phyloP scores from a whole-genome alignment of 1,139 yeast genomes.

The Tardiomyces digboiensis region DNA sequence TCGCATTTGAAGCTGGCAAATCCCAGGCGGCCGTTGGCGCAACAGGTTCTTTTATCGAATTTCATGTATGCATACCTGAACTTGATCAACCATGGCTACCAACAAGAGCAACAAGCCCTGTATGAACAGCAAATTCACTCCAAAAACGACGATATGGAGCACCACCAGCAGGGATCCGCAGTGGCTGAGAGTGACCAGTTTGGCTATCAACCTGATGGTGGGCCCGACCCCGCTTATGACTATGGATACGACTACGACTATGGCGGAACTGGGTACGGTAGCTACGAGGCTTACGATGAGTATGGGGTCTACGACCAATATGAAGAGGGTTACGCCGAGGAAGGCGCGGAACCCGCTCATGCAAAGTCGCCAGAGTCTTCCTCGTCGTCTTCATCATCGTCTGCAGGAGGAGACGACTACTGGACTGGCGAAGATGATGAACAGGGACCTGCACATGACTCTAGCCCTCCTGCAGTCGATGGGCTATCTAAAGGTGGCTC shows the following conservation, averaged over 20 bases:
- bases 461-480: slow-evolving; percentile 1
- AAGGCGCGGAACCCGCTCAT: slow-evolving; percentile 7
- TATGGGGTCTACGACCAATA: slow-evolving; percentile 9
- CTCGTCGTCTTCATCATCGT: slow-evolving; percentile 16
- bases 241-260: slow-evolving; percentile 10
- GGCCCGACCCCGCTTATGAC: slow-evolving; percentile 8
- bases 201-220: slow-evolving; percentile 3
- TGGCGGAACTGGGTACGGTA: slow-evolving; percentile 8
- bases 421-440: slow-evolving; percentile 1
- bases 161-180: background rate
- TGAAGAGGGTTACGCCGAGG: slow-evolving; percentile 1
- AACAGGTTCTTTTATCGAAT: slow-evolving; percentile 86
- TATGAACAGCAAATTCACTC: slow-evolving; percentile 1
- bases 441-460: background rate
- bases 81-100: slow-evolving; percentile 67
- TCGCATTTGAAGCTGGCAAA: slow-evolving; percentile 92
- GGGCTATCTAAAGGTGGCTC: background rate
- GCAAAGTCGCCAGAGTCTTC: slow-evolving; percentile 18
- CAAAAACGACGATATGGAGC: slow-evolving; percentile 1
- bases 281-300: slow-evolving; percentile 5
- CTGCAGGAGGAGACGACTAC: slow-evolving; percentile 13
- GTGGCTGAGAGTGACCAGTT: background rate
- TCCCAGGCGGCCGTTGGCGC: slow-evolving; percentile 81
- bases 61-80: slow-evolving; percentile 97
- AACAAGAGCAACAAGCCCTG: slow-evolving; percentile 23